Conservation (phyloP, 495 filamentous ascomycete genomes). For the Penicillium paradoxum region DNA sequence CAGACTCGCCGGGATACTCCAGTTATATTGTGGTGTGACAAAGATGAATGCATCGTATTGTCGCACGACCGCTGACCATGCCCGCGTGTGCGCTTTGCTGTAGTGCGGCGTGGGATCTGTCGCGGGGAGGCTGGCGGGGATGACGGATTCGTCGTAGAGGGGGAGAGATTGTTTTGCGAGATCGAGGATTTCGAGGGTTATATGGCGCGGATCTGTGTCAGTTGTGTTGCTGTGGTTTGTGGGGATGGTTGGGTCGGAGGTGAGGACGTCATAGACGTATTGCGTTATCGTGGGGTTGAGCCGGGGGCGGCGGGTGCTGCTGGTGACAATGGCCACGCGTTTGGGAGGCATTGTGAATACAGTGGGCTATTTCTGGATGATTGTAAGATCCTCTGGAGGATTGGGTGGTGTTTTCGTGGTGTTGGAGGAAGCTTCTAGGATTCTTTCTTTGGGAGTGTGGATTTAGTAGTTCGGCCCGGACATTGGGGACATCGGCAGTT, state of each 20-base stretch:
- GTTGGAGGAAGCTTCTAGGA: neutral
- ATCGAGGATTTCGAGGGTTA: conserved; percentile 38
- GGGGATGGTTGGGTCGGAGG: conserved; percentile 17
- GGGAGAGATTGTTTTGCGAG: conserved; percentile 49
- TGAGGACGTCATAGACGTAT: conserved; percentile 25
- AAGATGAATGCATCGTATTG: conserved; percentile 52
- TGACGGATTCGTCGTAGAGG: conserved; percentile 50
- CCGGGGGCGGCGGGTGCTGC: conserved; percentile 25
- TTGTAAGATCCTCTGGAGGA: neutral
- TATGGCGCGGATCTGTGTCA: conserved; percentile 21
- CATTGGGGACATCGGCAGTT: no score
- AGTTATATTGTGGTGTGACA: conserved; percentile 53
- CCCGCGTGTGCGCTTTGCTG: conserved; percentile 40
- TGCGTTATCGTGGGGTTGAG: conserved; percentile 27
- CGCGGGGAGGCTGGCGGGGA: conserved; percentile 44
- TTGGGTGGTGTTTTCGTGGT: neutral
- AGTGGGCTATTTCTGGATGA: neutral
- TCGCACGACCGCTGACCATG: conserved; percentile 47
- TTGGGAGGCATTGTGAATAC: conserved; percentile 16
- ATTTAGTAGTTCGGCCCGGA: no score
- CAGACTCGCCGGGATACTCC: conserved; percentile 48
- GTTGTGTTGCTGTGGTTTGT: conserved; percentile 7
- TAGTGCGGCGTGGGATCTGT: conserved; percentile 35
- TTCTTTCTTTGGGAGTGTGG: neutral
- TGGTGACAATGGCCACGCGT: conserved; percentile 22